Base-by-base conservation (phyloP, 208 protist species). In the Spongospora subterranea region DNA sequence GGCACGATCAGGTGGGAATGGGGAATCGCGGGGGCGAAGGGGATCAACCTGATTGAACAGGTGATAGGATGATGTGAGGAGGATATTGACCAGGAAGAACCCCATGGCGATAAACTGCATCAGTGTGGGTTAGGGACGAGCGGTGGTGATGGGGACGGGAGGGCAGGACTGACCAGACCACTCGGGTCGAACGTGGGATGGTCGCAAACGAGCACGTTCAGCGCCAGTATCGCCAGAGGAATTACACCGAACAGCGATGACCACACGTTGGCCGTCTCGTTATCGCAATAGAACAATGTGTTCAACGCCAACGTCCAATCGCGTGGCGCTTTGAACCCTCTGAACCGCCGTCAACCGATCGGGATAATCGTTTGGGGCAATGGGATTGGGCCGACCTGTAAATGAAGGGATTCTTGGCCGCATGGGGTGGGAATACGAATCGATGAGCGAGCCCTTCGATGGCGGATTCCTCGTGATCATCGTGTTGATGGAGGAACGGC, bases 261-360 rank as follows among this genome's bases (percentile, higher is more conserved):
- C 6, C n/a, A 82, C 71, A 82, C 71, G n/a, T 82, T 82, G 71
- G 71, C 71, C 17, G 71, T 82, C 71, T 82, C 71, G 71, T 82
- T 82, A 35, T 82, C 71, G 40, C 71, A 82, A 43, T 82, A 43
- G 71, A 82, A 82, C n/a, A 82, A 43, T 43, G 71, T 82, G 71
- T 82, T 82, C 71, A 82, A 45, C 17, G 71, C 71, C n/a, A 45
- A 6, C 11, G 35, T 35, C 71, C 71, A 82, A 43, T 35, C 40
- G 6, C 11, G 13, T 20, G 71, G 71, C 35, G 71, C 71, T n/a
- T 82, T 82, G 71, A 82, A 82, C n/a, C 71, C 71, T 13, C 71
- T 35, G 71, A 39, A 6, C 13, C 6, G 24, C 13, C 6, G 50
- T 60, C 50, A 60, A 24, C 50, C 50, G 24, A 29, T 24, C 6